A percentile compares a stretch with the other conserved stretches of the same genome.
Conservation (phyloP, 768 basidiomycete genomes). For the Tylopilus plumbeoviolaceoides region DNA sequence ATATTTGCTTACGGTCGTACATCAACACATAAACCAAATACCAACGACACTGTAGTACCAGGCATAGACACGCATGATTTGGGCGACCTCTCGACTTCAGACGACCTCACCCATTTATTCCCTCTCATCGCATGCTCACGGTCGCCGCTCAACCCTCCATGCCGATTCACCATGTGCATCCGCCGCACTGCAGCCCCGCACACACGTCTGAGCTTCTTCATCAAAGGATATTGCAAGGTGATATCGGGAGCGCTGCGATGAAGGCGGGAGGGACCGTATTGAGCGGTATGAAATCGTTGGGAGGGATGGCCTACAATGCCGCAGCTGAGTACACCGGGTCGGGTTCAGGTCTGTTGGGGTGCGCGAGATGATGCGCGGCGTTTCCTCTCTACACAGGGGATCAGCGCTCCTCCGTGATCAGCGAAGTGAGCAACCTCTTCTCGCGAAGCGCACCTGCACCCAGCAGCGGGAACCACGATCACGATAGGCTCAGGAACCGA, state of each 20-base stretch:
- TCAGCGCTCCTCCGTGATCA: constrained; percentile 23
- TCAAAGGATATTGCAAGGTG: constrained; percentile 43
- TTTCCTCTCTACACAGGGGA: constrained; percentile 20
- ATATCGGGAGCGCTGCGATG: constrained; percentile 51
- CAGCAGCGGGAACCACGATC: constrained; percentile 18
- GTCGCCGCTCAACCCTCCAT: too few relatives aligned
- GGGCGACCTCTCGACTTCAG: too few relatives aligned
- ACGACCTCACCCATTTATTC: too few relatives aligned
- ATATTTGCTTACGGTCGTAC: too few relatives aligned
- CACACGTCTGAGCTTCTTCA: constrained; percentile 21
- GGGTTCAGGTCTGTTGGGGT: constrained; percentile 17
- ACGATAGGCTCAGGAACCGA: constrained; percentile 1
- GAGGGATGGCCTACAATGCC: constrained; percentile 45
- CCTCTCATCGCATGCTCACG: too few relatives aligned
- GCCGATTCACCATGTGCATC: constrained; percentile 19
- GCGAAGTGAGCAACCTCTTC: constrained; percentile 36
- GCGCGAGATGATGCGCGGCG: constrained; percentile 8
- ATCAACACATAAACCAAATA: too few relatives aligned
- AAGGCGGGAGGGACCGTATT: constrained; percentile 57
- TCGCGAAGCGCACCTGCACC: constrained; percentile 44
- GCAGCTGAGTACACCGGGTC: constrained; percentile 39
- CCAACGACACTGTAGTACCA: too few relatives aligned
- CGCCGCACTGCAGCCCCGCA: constrained; percentile 16
- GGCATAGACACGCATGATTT: too few relatives aligned
- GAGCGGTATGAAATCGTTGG: too few relatives aligned